Conservation (phyloP, 2,329 filamentous ascomycete species). For the Colletotrichum gigasporum region DNA sequence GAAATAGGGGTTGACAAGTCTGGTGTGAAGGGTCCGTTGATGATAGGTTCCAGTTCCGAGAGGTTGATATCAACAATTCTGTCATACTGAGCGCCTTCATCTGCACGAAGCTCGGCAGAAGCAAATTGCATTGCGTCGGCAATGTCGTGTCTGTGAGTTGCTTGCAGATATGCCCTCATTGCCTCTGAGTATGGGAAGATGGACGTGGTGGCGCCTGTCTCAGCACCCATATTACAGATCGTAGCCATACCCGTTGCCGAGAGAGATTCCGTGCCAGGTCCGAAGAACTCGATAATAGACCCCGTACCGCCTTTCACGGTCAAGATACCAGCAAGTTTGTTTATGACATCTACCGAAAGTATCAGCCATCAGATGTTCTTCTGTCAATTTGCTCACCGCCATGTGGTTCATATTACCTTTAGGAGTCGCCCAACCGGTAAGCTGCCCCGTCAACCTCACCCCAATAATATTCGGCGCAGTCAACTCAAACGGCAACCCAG, state of each 20-base stretch:
- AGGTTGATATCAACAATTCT: conserved; percentile 81
- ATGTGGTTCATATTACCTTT: no score
- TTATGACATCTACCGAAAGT: conserved; percentile 66
- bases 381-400: no score
- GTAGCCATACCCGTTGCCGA: conserved; percentile 80
- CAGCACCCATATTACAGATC: conserved; percentile 63
- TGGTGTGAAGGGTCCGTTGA: conserved; percentile 83
- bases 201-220: conserved; percentile 72
- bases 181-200: conserved; percentile 83
- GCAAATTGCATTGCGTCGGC: conserved; percentile 75
- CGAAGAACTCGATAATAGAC: conserved; percentile 70
- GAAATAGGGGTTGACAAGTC: conserved; percentile 82
- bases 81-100: conserved; percentile 67
- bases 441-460: conserved; percentile 76
- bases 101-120: conserved; percentile 38
- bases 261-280: conserved; percentile 73
- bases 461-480: conserved; percentile 78
- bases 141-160: conserved; percentile 76
- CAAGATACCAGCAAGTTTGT: conserved; percentile 79
- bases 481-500: conserved; percentile 13
- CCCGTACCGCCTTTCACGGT: conserved; percentile 84
- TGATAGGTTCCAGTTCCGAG: conserved; percentile 77
- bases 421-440: conserved; percentile 78
- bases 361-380: no score
- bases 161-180: conserved; percentile 79